phyloP scores from a whole-genome alignment of 2,329 filamentous ascomycete genomes.

The Talaromyces sp. region DNA sequence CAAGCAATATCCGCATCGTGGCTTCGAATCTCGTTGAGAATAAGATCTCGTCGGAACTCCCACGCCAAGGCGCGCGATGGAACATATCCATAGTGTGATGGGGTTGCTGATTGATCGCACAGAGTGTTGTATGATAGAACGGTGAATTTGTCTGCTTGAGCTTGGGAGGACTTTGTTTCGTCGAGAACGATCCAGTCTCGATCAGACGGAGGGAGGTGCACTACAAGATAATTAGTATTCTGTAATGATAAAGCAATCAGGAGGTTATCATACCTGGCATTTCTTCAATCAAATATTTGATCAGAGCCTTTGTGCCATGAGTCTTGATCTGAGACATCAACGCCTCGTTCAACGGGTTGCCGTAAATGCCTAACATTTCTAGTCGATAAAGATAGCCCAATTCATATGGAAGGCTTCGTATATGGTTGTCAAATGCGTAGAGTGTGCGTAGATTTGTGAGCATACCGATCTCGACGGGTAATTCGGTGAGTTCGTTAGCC shows the following conservation, averaged over 20 bases:
- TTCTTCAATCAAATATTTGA: conserved; percentile 78
- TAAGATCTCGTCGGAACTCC: conserved; percentile 80
- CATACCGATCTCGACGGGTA: conserved; percentile 94
- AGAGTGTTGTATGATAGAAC: conserved; percentile 94
- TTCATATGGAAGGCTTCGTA: conserved; percentile 78
- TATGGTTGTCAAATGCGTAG: conserved; percentile 84
- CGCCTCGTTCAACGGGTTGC: conserved; percentile 76
- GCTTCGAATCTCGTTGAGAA: conserved; percentile 76
- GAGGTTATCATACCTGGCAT: conserved; percentile 66
- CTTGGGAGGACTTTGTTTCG: conserved; percentile 50
- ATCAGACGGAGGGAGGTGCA: conserved; percentile 71
- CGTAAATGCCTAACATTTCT: conserved; percentile 86
- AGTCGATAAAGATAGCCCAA: conserved; percentile 85
- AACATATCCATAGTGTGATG: conserved; percentile 83
- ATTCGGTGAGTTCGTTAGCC: conserved; percentile 75
- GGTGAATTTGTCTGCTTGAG: conserved; percentile 67
- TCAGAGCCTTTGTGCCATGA: conserved; percentile 79
- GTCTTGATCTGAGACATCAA: conserved; percentile 82
- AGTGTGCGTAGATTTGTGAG: conserved; percentile 86
- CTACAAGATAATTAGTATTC: conserved; percentile 46
- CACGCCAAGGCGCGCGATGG: conserved; percentile 77
- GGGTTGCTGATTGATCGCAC: conserved; percentile 88
- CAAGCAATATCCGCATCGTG: conserved; percentile 87
- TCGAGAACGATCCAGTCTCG: conserved; percentile 77
- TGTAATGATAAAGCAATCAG: conserved; percentile 16